Conservation (phyloP, 2,329 filamentous ascomycete genomes). For the Trichoderma koningiopsis region DNA sequence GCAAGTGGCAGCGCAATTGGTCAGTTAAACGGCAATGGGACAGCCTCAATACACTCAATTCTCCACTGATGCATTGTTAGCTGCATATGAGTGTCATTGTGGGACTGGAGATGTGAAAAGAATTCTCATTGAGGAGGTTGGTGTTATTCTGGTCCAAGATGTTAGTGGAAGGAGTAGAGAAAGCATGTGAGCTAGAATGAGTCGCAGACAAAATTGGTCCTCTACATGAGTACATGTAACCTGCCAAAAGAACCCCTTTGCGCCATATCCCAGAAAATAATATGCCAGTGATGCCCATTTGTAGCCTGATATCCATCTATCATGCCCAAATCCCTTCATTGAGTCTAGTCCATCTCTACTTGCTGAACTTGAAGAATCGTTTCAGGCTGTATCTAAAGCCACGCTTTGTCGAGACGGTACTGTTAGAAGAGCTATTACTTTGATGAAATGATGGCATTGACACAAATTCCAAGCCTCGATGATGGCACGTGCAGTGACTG, state of each 20-base stretch:
- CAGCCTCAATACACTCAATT: not conserved
- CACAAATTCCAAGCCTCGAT: slow-evolving; percentile 5
- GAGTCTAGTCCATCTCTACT: not conserved
- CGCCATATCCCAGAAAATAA: slow-evolving; percentile 10
- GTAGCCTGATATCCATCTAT: not conserved
- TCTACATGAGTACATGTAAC: not conserved
- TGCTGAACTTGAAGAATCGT: not conserved
- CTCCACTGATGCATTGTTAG: not conserved
- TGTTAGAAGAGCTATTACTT: not conserved
- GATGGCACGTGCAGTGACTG: slow-evolving; percentile 4
- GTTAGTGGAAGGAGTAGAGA: not conserved
- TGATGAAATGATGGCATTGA: slow-evolving; percentile 13
- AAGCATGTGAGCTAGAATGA: not conserved
- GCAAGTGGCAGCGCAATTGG: not conserved
- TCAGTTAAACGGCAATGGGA: not conserved
- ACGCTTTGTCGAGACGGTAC: not conserved
- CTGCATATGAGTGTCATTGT: not conserved
- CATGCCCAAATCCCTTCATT: not conserved
- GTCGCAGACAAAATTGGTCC: not conserved
- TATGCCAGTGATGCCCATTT: not conserved
- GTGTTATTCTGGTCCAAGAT: not conserved
- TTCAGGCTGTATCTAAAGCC: not conserved
- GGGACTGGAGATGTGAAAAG: not conserved
- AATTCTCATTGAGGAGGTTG: not conserved
- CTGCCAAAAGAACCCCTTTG: slow-evolving; percentile 1